A percentile compares a stretch with the other conserved stretches of the same genome.
Evolutionary conservation across 1,284 basidiomycete species (phyloP).

Genomic region (Cutaneotrichosporon sp.): DNA sequence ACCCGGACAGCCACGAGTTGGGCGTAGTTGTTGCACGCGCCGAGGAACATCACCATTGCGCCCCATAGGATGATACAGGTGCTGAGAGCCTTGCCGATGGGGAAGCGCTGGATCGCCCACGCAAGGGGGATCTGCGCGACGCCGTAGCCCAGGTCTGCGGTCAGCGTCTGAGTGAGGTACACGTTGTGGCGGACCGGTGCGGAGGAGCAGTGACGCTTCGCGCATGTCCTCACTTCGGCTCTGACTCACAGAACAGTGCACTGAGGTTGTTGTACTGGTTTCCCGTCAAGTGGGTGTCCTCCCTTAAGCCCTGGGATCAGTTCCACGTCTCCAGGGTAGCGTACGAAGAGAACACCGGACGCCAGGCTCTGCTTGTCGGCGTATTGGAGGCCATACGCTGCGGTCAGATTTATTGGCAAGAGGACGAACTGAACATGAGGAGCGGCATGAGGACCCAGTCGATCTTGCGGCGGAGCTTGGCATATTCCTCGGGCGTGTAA

Average conservation of each 20-base stretch:
- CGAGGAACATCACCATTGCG: conserved; percentile 25
- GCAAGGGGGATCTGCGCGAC: conserved; percentile 31
- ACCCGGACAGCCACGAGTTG: conserved; percentile 29
- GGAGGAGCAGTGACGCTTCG: no score
- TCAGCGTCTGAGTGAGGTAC: no score
- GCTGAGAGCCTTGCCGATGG: conserved; percentile 28
- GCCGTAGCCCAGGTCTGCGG: conserved; percentile 26
- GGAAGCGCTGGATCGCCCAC: conserved; percentile 31
- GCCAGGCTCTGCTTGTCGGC: conserved; percentile 25
- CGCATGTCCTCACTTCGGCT: no score
- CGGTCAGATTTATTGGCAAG: not conserved
- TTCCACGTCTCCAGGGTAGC: not conserved
- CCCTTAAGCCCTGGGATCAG: conserved; percentile 11
- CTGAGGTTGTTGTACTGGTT: conserved; percentile 28
- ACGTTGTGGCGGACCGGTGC: no score
- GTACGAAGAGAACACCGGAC: conserved; percentile 24
- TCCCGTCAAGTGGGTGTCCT: conserved; percentile 23
- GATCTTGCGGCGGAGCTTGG: conserved; percentile 15
- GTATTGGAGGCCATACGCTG: conserved; percentile 15
- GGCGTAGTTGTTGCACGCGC: conserved; percentile 32
- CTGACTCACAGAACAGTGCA: conserved; percentile 21
- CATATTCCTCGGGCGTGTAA: conserved; percentile 18
- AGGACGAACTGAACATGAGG: conserved; percentile 12
- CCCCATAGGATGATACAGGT: conserved; percentile 27
- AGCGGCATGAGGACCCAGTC: conserved; percentile 21